Evolutionary conservation across 768 basidiomycete species (phyloP), one percentile per base, ranked within the genome.

Genomic region (Royoungia palumana): DNA sequence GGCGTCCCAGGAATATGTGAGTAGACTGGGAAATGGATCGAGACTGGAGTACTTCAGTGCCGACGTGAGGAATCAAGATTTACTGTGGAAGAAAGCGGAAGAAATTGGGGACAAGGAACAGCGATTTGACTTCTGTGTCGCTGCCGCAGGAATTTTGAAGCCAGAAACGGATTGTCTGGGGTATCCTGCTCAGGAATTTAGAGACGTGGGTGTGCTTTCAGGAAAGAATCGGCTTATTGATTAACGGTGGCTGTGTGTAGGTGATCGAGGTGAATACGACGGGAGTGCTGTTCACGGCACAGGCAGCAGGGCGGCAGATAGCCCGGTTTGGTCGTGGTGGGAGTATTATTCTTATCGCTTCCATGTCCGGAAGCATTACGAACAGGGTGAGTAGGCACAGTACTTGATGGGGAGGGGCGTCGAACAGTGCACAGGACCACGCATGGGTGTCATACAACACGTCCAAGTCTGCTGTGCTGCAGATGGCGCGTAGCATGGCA

Each of bases 401-500:
- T 21, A 24, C 27, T 19, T 34, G 16, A 24, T 0, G n/a, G n/a
- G 2, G 0, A 8, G 2, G 8, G 6, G n/a, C 17, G 46, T 46
- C 51, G 16, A 46, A 17, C 16, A 7, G 2, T 6, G 36, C 14
- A 24, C 55, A 86, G 87, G 85, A 81, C 55, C 84, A 87, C 55
- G 78, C 81, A 2, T 88, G 84, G 86, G 77, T 82, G 44, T 79
- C 84, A 14, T 89, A 89, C 69, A 88, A 89, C 67, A 75, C 78
- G 42, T 85, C 83, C 70, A 90, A 90, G 67, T 79, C 83, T 1
- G 87, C 82, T 5, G 85, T 90, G 16, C 66, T 89, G 35, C 87
- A 90, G 67, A 88, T 88, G 85, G 81, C 74, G 6, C 79, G 88
- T 36, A 87, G 83, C 63, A 84, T 90, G 85, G 87, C 87, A 4